Percentiles rank a stretch among this genome's conserved stretches.
Conservation (phyloP, 2,329 filamentous ascomycete species). For the Pyrenophora graminea region DNA sequence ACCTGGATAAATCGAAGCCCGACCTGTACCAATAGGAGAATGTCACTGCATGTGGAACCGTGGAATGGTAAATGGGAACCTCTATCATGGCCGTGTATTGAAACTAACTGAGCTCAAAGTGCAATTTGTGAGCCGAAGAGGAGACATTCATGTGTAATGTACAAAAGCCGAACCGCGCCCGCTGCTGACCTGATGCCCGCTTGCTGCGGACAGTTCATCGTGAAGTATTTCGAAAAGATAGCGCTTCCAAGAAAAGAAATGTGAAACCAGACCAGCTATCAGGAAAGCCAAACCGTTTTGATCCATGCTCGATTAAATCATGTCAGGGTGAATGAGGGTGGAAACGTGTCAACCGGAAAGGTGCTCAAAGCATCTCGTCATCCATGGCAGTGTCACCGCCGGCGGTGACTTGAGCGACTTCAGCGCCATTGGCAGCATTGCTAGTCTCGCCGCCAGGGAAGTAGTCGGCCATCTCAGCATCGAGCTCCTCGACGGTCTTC, state of each 20-base stretch:
- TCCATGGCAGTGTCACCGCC: slow-evolving; percentile 47
- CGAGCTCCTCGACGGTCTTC: slow-evolving; percentile 96
- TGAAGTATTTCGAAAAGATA: slow-evolving; percentile 18
- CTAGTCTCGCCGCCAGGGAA: slow-evolving; percentile 62
- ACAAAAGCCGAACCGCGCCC: slow-evolving; percentile 23
- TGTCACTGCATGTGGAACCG: too few relatives aligned
- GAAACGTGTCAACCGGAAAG: slow-evolving; percentile 1
- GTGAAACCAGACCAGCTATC: slow-evolving; percentile 15
- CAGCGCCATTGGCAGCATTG: slow-evolving; percentile 49
- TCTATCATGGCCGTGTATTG: slow-evolving; percentile 16
- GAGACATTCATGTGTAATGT: slow-evolving; percentile 25
- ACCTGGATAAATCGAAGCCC: too few relatives aligned
- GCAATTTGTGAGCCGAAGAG: slow-evolving; percentile 19
- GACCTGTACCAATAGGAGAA: too few relatives aligned
- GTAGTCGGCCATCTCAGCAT: slow-evolving; percentile 98
- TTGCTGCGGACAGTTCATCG: slow-evolving; percentile 10
- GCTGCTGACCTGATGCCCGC: slow-evolving; percentile 12
- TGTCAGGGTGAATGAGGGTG: slow-evolving; percentile 4
- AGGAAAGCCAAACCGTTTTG: slow-evolving; percentile 15
- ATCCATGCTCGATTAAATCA: slow-evolving; percentile 16
- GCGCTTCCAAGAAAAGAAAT: slow-evolving; percentile 23
- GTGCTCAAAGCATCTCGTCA: slow-evolving; percentile 45
- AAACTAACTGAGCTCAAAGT: slow-evolving; percentile 22
- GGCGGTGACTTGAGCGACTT: slow-evolving; percentile 50
- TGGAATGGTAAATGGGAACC: neutral